These are phyloP conservation scores for Paramecium primaurelia DNA, from an alignment of 73 alveolate genomes.

Conservation along the genomic window DNA sequence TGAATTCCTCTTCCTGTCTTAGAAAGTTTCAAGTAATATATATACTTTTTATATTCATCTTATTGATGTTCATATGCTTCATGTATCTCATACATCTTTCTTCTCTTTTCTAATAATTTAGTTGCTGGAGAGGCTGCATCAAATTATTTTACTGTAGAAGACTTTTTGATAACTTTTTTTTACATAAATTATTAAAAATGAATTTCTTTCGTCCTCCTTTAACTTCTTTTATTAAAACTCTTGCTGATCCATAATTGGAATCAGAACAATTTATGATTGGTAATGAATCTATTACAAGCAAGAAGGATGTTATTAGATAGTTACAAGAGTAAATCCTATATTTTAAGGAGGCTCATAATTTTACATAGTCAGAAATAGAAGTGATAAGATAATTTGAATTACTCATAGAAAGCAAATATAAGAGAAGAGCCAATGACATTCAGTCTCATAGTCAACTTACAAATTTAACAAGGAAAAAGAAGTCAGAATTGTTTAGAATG, in stretches of 20 bases:
- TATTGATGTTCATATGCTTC: slow-evolving; percentile 60
- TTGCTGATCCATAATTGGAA: neutral
- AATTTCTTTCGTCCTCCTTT: neutral
- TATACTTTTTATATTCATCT: slow-evolving; percentile 55
- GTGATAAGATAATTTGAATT: neutral
- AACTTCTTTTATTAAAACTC: neutral
- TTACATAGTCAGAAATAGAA: neutral
- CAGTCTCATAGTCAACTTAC: neutral
- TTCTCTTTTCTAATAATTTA: slow-evolving; percentile 52
- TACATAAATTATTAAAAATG: neutral
- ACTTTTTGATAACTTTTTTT: neutral
- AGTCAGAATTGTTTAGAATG: neutral
- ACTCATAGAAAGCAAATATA: neutral
- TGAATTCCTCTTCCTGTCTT: slow-evolving; percentile 52
- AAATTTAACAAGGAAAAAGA: neutral
- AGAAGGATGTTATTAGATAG: neutral
- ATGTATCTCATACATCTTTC: slow-evolving; percentile 64
- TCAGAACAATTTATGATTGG: neutral
- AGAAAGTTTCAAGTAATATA: neutral
- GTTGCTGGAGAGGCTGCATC: slow-evolving; percentile 62
- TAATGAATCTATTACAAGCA: neutral
- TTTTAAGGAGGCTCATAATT: neutral
- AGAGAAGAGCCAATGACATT: neutral
- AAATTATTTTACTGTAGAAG: neutral
- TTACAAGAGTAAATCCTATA: neutral